Evolutionary conservation across 106 monocot genomes (phyloP).

Genomic region (Platanthera guangdongensis): DNA sequence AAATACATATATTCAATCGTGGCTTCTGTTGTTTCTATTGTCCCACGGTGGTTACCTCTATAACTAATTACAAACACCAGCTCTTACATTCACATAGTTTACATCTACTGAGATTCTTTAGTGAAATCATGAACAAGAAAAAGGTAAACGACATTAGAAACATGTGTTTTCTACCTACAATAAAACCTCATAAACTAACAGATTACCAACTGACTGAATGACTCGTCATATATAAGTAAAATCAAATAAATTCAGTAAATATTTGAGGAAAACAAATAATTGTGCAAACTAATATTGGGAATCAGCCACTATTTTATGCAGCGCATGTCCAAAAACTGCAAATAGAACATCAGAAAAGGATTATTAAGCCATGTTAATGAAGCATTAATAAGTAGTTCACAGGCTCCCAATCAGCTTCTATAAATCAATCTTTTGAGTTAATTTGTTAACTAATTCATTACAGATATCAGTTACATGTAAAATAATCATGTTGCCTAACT

Average conservation of each 20-base stretch:
- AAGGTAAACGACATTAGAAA: not conserved
- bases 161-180: too few species aligned
- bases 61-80: not conserved
- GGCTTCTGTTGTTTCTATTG: too few species aligned
- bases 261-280: not conserved
- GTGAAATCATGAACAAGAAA: not conserved
- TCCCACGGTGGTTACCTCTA: not conserved
- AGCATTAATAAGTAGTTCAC: not conserved
- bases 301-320: not conserved
- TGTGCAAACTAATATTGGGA: too few species aligned
- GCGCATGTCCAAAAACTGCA: too few species aligned
- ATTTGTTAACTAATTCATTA: not conserved
- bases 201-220: not conserved
- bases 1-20: too few species aligned
- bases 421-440: not conserved
- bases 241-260: not conserved
- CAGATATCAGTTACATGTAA: not conserved
- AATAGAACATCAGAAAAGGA: not conserved
- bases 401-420: not conserved
- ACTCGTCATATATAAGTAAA: not conserved
- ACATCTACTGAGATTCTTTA: not conserved
- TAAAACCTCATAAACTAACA: not conserved
- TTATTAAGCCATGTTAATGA: not conserved
- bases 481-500: conserved; percentile 10
- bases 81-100: not conserved